A percentile compares a stretch with the other conserved stretches of the same genome.
phyloP scores from a whole-genome alignment of 345 rosid species.

The Linum lewisii region DNA sequence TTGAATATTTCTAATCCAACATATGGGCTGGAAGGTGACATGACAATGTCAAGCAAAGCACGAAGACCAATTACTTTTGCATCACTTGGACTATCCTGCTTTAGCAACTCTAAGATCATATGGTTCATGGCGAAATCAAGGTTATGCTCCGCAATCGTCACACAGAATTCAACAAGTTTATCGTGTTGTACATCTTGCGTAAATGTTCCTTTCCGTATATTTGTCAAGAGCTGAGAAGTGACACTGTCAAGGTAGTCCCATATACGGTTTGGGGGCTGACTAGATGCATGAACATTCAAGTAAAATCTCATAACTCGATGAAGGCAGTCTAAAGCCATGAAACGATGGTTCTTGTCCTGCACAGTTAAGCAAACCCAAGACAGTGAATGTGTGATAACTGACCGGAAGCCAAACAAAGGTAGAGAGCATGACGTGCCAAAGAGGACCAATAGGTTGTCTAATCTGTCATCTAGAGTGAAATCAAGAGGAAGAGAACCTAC shows the following conservation, averaged over 20 bases:
- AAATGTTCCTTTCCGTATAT: constrained; percentile 84
- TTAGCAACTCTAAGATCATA: constrained; percentile 89
- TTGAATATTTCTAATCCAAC: constrained; percentile 82
- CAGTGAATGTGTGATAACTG: neutral
- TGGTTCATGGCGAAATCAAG: constrained; percentile 99
- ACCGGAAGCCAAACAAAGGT: neutral
- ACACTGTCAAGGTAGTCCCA: constrained; percentile 99
- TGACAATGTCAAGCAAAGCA: constrained; percentile 88
- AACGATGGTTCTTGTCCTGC: constrained; percentile 98
- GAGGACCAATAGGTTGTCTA: neutral
- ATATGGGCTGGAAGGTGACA: constrained; percentile 84
- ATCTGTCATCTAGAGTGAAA: neutral
- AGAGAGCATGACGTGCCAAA: neutral
- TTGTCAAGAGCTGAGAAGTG: constrained; percentile 86
- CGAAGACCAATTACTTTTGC: constrained; percentile 97
- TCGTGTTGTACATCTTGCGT: constrained; percentile 97
- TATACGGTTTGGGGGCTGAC: constrained; percentile 84
- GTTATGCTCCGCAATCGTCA: constrained; percentile 92
- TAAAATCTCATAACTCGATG: constrained; percentile 96
- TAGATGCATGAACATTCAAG: constrained; percentile 89
- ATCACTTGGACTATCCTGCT: constrained; percentile 91
- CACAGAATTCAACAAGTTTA: constrained; percentile 96
- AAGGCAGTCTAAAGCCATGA: constrained; percentile 93
- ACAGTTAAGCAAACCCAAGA: constrained; percentile 11
- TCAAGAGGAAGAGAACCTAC: constrained; percentile 37